phyloP scores from a whole-genome alignment of 75 land plant genomes.

The Larix kaempferi region DNA sequence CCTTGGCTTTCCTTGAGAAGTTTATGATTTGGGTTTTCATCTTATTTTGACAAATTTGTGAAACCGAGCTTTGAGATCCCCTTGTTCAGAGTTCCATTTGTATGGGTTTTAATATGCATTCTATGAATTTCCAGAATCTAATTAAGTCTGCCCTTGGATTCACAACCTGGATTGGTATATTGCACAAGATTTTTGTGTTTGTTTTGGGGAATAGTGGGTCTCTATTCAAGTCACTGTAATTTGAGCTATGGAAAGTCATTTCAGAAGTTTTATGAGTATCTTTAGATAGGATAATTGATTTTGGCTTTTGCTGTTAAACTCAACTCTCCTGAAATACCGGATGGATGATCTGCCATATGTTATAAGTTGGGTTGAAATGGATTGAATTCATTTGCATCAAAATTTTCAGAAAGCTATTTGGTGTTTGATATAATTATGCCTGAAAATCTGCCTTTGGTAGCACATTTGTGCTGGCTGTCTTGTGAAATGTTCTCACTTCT shows the following conservation, averaged over 20 bases:
- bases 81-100: neutral
- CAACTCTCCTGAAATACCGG: neutral
- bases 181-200: neutral
- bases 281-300: neutral
- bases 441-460: neutral
- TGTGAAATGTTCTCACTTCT: constrained; percentile 10
- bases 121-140: neutral
- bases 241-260: neutral
- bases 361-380: neutral
- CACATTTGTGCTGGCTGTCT: neutral
- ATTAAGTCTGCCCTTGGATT: neutral
- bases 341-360: neutral
- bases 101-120: neutral
- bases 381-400: neutral
- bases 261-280: neutral
- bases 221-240: neutral
- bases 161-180: neutral
- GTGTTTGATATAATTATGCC: neutral
- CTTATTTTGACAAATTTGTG: neutral
- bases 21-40: neutral
- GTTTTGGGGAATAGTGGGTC: neutral
- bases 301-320: neutral
- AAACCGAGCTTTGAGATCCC: neutral
- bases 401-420: neutral
- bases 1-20: neutral